Evolutionary conservation across 139 green algal genomes (phyloP).

Genomic region (Edaphochlamys debaryana): DNA sequence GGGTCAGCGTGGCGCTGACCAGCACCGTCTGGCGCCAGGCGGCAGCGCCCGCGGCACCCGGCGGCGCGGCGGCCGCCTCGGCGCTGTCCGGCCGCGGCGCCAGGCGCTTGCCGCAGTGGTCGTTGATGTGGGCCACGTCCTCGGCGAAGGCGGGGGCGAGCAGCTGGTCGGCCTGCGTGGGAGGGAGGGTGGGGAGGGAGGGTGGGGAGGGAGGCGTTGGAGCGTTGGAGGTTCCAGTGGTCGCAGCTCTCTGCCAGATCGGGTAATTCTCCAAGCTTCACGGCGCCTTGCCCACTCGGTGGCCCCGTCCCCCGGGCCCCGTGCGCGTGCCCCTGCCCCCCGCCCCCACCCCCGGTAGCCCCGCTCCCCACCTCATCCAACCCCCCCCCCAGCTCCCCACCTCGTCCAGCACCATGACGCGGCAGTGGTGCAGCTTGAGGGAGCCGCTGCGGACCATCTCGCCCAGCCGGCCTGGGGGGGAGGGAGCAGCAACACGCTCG

Average conservation of each 20-base stretch:
- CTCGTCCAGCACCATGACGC: conserved; percentile 48
- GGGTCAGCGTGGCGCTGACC: conserved; percentile 83
- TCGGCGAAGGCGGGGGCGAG: conserved; percentile 82
- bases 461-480: conserved; percentile 73
- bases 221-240: too few relatives aligned
- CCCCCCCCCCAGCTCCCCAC: too few relatives aligned
- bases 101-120: conserved; percentile 74
- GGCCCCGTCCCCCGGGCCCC: too few relatives aligned
- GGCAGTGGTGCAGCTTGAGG: conserved; percentile 65
- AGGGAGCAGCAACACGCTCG: too few relatives aligned
- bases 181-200: background rate
- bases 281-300: too few relatives aligned
- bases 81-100: background rate
- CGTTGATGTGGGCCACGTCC: conserved; percentile 82
- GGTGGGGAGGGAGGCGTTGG: too few relatives aligned
- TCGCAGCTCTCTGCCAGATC: too few relatives aligned
- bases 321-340: too few relatives aligned
- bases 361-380: too few relatives aligned
- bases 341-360: too few relatives aligned
- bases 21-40: conserved; percentile 74
- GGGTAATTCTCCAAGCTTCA: too few relatives aligned
- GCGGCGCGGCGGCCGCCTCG: background rate
- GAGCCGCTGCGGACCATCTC: conserved; percentile 79
- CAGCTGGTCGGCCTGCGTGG: conserved; percentile 81
- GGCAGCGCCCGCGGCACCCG: background rate